Evolutionary conservation across 352 stramenopile species (phyloP), one percentile per base, ranked within the genome.

Genomic region (Globisporangium lucens): DNA sequence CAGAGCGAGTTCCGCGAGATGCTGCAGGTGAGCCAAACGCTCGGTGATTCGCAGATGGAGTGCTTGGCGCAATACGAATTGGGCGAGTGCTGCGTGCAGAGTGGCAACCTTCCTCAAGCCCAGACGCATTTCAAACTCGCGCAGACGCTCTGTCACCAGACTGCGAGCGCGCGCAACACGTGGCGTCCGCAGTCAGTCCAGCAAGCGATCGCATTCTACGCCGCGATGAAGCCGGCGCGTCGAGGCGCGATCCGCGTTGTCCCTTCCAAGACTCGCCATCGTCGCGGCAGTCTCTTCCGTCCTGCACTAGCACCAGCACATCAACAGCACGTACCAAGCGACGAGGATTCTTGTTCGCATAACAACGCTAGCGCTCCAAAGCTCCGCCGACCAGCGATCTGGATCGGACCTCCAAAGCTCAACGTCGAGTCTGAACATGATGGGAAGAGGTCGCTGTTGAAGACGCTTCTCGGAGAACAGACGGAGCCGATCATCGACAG

Each of bases 131-230:
- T 90, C 51, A 64, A 66, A 27, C 62, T 61, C 9, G 77, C 79
- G 17, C 77, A 78, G 27, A 73, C 69, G 29, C 55, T 88, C 22
- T 86, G 77, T 56, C 79, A 87, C 60, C 73, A 83, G 63, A 85
- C 78, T 1, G 76, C 70, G 1, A 75, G 83, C 35, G 82, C 74
- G 10, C 61, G 57, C 0, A 63, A 67, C 12, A 72, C 71, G 33
- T 87, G 78, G 82, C 72, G 80, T 0, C 33, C 49, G 7, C 68
- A 68, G 0, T 88, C 82, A 0, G 71, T 90, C 27, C 72, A 85
- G 59, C 71, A 79, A 7, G 82, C 82, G 0, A 85, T 90, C 33
- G 76, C 36, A 20, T 89, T 90, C 64, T 90, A 90, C 67, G 66
- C 73, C 1, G 72, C 68, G 20, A 60, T 90, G 60, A 65, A 63